Evolutionary conservation across 1,284 basidiomycete species (phyloP).

Genomic region (Fomitopsis schrenkii): DNA sequence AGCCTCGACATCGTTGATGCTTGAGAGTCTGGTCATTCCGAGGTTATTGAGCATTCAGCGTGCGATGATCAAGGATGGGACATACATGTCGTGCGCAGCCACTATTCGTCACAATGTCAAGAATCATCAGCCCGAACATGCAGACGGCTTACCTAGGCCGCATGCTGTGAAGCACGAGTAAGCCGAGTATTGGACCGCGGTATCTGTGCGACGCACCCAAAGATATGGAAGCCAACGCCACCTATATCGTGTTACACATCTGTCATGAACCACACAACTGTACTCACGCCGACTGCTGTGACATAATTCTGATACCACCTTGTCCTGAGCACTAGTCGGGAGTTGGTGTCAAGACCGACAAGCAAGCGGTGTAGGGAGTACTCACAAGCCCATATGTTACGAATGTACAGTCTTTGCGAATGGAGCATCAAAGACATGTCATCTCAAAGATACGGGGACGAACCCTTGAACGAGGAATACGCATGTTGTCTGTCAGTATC

Average conservation of each 20-base stretch:
- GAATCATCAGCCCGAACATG: neutral
- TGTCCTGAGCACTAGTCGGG: neutral
- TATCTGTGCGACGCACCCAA: neutral
- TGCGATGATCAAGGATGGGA: too few relatives aligned
- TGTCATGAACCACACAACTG: neutral
- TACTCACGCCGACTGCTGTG: neutral
- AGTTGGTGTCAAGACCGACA: neutral
- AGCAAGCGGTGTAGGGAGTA: neutral
- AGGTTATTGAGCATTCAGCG: neutral
- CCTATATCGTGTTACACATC: neutral
- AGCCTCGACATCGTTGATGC: neutral
- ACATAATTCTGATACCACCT: neutral
- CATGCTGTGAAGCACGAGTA: neutral
- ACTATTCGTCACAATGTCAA: neutral
- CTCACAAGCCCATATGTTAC: slow-evolving; percentile 5
- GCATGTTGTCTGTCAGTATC: neutral
- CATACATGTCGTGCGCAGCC: slow-evolving; percentile 5
- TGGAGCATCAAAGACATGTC: neutral
- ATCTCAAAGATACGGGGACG: too few relatives aligned
- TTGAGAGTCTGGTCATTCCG: neutral
- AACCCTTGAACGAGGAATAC: slow-evolving; percentile 3
- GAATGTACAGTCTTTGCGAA: slow-evolving; percentile 1
- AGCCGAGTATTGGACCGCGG: neutral
- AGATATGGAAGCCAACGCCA: neutral
- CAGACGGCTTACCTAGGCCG: neutral